These are phyloP conservation scores for Sarocladium oryzae DNA, from an alignment of 2,329 filamentous ascomycete species.

Conservation along the genomic window DNA sequence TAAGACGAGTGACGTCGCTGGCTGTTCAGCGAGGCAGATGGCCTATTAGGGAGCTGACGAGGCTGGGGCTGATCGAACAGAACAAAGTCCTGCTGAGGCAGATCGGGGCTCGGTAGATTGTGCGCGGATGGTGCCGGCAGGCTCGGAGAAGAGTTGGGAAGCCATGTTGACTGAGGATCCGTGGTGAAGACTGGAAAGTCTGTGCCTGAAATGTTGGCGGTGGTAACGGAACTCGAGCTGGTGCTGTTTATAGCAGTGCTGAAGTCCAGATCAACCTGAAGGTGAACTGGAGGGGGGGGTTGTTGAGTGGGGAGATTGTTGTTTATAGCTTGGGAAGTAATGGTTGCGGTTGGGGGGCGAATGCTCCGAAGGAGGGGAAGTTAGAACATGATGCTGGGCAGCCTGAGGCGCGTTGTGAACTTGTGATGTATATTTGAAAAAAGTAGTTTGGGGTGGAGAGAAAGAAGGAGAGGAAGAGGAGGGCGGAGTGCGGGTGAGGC, in stretches of 20 bases:
- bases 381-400: constrained; percentile 53
- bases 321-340: constrained; percentile 40
- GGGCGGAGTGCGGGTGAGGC: constrained; percentile 2
- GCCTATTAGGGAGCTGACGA: constrained; percentile 29
- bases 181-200: constrained; percentile 74
- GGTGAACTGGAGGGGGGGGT: constrained; percentile 38
- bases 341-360: constrained; percentile 41
- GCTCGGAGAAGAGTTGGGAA: constrained; percentile 60
- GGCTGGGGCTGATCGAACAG: constrained; percentile 57
- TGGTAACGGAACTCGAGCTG: constrained; percentile 50
- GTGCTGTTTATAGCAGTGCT: constrained; percentile 51
- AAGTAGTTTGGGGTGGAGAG: constrained; percentile 24
- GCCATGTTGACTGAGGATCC: constrained; percentile 78
- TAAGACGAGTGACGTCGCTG: constrained; percentile 40
- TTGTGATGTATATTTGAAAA: constrained; percentile 24
- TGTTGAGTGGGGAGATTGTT: constrained; percentile 41
- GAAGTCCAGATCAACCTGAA: constrained; percentile 63
- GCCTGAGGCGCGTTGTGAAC: constrained; percentile 27
- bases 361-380: constrained; percentile 30
- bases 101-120: constrained; percentile 45
- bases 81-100: constrained; percentile 66
- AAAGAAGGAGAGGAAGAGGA: neutral
- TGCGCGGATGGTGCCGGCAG: constrained; percentile 57
- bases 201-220: constrained; percentile 56
- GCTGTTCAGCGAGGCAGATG: constrained; percentile 28